Conservation (phyloP, 805 yeast species). For the Kluyveromyces starmeri region DNA sequence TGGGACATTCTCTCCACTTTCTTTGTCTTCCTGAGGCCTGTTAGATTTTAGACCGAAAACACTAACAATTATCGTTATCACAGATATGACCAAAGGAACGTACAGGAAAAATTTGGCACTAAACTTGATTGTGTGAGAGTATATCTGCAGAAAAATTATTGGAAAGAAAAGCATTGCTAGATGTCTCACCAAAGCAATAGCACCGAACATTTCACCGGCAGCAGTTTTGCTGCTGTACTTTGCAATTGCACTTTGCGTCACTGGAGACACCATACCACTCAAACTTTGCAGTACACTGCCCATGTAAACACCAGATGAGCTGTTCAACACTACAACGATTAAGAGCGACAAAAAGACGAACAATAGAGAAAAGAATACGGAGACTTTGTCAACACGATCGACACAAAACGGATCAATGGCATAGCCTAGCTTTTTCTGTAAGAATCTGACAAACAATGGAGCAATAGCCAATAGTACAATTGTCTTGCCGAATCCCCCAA, state of each 20-base stretch:
- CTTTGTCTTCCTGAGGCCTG: not conserved
- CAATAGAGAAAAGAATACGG: constrained; percentile 26
- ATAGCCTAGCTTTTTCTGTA: not conserved
- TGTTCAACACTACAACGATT: constrained; percentile 25
- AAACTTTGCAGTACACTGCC: constrained; percentile 35
- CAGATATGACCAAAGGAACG: constrained; percentile 17
- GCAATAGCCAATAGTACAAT: constrained; percentile 40
- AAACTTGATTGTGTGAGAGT: constrained; percentile 34
- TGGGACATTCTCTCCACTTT: not conserved
- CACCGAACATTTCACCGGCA: constrained; percentile 69
- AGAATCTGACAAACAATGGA: constrained; percentile 36
- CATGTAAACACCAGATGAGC: constrained; percentile 13
- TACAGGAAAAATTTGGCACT: constrained; percentile 33
- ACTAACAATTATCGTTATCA: constrained; percentile 11
- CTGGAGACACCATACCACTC: constrained; percentile 46
- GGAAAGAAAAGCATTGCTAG: constrained; percentile 42
- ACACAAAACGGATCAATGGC: constrained; percentile 29
- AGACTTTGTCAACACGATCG: constrained; percentile 43
- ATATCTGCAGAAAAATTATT: constrained; percentile 39
- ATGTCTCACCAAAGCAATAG: constrained; percentile 52
- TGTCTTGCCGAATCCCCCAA: constrained; percentile 42
- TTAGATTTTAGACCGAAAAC: constrained; percentile 6
- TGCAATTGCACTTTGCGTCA: constrained; percentile 47
- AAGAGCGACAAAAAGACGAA: constrained; percentile 34
- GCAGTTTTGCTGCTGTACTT: constrained; percentile 52